Conservation (phyloP, 2,329 filamentous ascomycete species). For the Trichoderma sp. region DNA sequence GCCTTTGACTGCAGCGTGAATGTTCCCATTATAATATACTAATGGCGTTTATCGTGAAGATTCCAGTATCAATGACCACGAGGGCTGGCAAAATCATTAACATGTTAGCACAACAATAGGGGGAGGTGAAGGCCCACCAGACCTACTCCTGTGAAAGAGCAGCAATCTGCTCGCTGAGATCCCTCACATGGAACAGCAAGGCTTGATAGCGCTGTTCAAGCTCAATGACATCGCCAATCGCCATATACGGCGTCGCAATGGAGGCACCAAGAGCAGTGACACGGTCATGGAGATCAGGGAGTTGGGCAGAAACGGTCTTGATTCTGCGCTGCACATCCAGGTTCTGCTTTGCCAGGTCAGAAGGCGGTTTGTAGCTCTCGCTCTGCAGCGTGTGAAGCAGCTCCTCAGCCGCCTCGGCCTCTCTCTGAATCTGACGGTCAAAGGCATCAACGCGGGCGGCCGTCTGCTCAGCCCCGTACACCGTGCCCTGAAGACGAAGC, state of each 20-base stretch:
- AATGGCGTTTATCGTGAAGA: neutral
- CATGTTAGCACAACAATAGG: constrained; percentile 64
- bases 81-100: constrained; percentile 36
- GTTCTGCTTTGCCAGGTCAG: constrained; percentile 66
- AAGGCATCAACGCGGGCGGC: constrained; percentile 54
- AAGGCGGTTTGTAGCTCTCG: constrained; percentile 51
- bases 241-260: constrained; percentile 40
- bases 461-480: constrained; percentile 56
- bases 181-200: constrained; percentile 57
- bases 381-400: constrained; percentile 45
- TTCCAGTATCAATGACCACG: neutral
- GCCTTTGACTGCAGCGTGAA: neutral
- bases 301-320: constrained; percentile 63
- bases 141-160: constrained; percentile 57
- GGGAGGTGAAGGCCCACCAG: constrained; percentile 68
- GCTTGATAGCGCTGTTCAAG: constrained; percentile 59
- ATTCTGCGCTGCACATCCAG: constrained; percentile 69
- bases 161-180: constrained; percentile 60
- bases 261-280: constrained; percentile 42
- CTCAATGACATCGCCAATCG: constrained; percentile 56
- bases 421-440: constrained; percentile 53
- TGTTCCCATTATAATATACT: neutral
- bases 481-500: constrained; percentile 53
- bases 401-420: constrained; percentile 41
- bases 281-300: constrained; percentile 60